Evolutionary conservation across 2,329 filamentous ascomycete species (phyloP).

Genomic region (Chrysoporthe austroafricana): DNA sequence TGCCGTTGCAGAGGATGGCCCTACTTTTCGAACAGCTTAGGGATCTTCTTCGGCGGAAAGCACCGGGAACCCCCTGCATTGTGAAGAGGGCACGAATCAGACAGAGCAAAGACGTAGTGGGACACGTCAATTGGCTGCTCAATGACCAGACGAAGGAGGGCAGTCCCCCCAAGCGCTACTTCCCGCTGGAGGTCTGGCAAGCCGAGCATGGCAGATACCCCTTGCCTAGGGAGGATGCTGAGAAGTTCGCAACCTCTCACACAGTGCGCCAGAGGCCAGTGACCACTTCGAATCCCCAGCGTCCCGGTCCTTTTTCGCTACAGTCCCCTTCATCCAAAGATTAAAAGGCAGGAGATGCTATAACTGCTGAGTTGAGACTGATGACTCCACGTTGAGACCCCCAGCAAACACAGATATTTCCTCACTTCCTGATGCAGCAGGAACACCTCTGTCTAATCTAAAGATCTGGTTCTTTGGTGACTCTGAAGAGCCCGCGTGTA

Average conservation of each 20-base stretch:
- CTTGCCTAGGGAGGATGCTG: background rate
- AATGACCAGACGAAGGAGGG: background rate
- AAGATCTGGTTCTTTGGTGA: background rate
- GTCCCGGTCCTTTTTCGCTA: too few relatives aligned
- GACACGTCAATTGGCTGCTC: background rate
- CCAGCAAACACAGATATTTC: background rate
- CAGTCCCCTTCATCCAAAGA: background rate
- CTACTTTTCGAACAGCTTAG: background rate
- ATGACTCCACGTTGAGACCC: background rate
- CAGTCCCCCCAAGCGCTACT: too few relatives aligned
- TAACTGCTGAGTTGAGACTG: background rate
- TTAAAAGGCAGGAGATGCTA: background rate
- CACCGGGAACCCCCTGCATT: conserved; percentile 1
- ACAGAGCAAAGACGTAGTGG: background rate
- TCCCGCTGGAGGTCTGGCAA: background rate
- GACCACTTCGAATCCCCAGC: too few relatives aligned
- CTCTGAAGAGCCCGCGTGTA: background rate
- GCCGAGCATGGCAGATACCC: conserved; percentile 9
- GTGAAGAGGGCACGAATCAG: background rate
- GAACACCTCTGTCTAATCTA: background rate
- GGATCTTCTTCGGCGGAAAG: background rate
- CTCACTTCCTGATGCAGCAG: background rate
- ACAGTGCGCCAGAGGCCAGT: too few relatives aligned
- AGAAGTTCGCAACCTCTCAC: background rate
- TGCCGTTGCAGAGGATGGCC: background rate